phyloP scores from a whole-genome alignment of 1,139 yeast species.

The Hansenula lynferdii region DNA sequence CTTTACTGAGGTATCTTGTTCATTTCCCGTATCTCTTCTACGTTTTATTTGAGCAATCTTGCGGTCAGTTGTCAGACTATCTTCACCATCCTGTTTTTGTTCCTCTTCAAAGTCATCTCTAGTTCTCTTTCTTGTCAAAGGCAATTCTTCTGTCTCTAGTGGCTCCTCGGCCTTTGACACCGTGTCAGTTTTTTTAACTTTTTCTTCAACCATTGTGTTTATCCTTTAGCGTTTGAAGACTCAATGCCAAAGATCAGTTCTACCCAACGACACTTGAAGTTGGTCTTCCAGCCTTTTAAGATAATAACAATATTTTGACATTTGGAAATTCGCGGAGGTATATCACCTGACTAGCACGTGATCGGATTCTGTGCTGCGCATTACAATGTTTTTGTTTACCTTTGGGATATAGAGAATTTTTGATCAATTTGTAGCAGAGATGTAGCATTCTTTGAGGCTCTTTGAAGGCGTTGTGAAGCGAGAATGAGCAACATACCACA shows the following conservation, averaged over 20 bases:
- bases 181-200: not conserved
- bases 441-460: too few relatives aligned
- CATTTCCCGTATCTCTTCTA: conserved; percentile 5
- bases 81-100: conserved; percentile 4
- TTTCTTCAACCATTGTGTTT: not conserved
- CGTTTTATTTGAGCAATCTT: conserved; percentile 17
- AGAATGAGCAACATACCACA: conserved; percentile 25
- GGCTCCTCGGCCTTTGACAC: not conserved
- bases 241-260: not conserved
- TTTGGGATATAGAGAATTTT: not conserved
- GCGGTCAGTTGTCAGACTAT: conserved; percentile 9
- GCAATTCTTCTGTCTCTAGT: not conserved
- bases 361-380: not conserved
- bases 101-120: conserved; percentile 20
- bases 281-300: not conserved
- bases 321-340: not conserved
- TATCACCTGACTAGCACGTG: not conserved
- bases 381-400: not conserved
- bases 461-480: too few relatives aligned
- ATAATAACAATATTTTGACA: not conserved
- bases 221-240: too few relatives aligned
- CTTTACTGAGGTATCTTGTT: not conserved
- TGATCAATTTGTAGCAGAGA: too few relatives aligned
- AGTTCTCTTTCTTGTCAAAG: conserved; percentile 20
- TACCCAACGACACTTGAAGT: not conserved